Base-by-base conservation (phyloP, 805 yeast species). In the Metschnikowia proteae region DNA sequence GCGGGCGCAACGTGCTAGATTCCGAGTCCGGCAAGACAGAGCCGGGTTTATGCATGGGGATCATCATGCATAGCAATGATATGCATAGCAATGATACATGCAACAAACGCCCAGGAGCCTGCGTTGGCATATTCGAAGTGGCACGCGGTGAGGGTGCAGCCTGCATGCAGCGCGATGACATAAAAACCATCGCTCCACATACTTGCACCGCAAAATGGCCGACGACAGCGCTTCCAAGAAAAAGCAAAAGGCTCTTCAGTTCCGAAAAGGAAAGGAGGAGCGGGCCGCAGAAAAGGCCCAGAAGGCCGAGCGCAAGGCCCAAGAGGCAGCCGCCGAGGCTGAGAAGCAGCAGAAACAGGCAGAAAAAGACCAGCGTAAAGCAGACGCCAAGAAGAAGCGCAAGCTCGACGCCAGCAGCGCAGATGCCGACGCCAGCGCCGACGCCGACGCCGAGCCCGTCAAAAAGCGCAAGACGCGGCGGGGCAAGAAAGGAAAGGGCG, bases 401-500 rank as follows among this genome's bases (percentile, higher is more conserved):
- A 67, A 65, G 41, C 62, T 55, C 42, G 62, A 22, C n/a, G 29
- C 35, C 32, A 40, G 38, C 27, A 60, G 51, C 33, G 63, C 64
- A 41, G 62, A 22, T 9, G 29, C 35, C 32, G 45, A 43, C 10
- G 27, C 33, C 3, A 6, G 50, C 3, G 56, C 44, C 3, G 60
- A 51, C 3, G 56, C 44, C 3, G 60, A 51, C 33, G 63, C 52
- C 25, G 54, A 48, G 10, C 73, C 68, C 5, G 75, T 73, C 58
- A 85, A 84, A 73, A 85, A 81, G 64, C 72, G 92, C 55, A 84
- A 86, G 64, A 83, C 91, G 3, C 79, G 92, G 70, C 75, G 88
- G 66, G 90, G 91, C 27, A 84, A 85, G 68, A 84, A 84, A 54
- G 86, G 86, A 22, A 82, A 76, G 63, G 84, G 82, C 9, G 67